Percentiles rank a stretch among this genome's conserved stretches.
Evolutionary conservation across 306 rosid genomes (phyloP).

Genomic region (Prinsepia uniflora): DNA sequence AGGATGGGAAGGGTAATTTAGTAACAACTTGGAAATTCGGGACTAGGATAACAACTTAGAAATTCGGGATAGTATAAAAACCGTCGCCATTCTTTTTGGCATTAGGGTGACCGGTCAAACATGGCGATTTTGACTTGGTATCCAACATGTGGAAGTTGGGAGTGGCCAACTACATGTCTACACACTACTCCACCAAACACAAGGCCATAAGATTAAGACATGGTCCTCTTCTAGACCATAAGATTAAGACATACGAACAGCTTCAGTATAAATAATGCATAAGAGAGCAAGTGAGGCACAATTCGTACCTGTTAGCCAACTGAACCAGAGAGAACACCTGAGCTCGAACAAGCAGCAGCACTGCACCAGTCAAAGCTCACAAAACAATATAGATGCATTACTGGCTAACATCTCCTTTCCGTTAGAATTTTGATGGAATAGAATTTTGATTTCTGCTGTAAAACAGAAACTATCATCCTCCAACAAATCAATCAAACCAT

Average conservation of each 20-base stretch:
- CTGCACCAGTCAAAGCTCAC: neutral
- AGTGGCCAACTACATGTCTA: no score
- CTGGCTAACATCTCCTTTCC: neutral
- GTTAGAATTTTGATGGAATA: neutral
- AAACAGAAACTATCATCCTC: neutral
- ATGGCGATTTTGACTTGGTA: conserved; percentile 32
- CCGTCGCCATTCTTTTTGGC: neutral
- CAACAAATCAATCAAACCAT: no score
- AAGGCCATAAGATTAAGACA: no score
- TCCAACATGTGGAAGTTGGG: neutral
- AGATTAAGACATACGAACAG: neutral
- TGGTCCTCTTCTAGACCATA: conserved; percentile 7
- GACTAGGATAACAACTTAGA: no score
- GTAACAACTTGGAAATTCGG: no score
- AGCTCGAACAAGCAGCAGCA: neutral
- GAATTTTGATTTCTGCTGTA: neutral
- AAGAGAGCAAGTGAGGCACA: neutral
- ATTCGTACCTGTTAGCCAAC: conserved; percentile 7
- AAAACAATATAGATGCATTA: neutral
- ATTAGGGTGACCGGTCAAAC: conserved; percentile 9
- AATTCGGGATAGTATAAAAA: neutral
- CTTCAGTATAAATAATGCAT: neutral
- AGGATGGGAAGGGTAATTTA: neutral
- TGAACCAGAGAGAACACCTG: neutral
- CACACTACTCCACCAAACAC: no score